A percentile compares a stretch with the other conserved stretches of the same genome.
Evolutionary conservation across 805 yeast species (phyloP).

Genomic region (Candida khao-thaluensis): DNA sequence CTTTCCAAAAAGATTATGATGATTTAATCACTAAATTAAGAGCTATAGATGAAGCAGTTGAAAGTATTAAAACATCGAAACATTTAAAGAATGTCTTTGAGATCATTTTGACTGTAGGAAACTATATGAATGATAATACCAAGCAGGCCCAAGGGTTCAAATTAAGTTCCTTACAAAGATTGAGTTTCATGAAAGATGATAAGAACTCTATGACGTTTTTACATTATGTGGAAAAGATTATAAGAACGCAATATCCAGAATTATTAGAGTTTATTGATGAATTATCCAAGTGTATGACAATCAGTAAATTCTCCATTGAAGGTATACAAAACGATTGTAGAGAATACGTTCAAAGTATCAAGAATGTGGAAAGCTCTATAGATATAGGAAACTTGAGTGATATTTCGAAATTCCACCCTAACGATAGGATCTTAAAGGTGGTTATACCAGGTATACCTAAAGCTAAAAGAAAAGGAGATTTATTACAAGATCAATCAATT

Average conservation of each 20-base stretch:
- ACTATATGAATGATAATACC: slow-evolving; percentile 71
- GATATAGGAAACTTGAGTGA: slow-evolving; percentile 67
- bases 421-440: slow-evolving; percentile 57
- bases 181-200: slow-evolving; percentile 69
- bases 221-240: slow-evolving; percentile 69
- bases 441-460: slow-evolving; percentile 52
- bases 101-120: slow-evolving; percentile 71
- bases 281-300: slow-evolving; percentile 48
- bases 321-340: slow-evolving; percentile 58
- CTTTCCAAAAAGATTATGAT: slow-evolving; percentile 64
- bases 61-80: slow-evolving; percentile 49
- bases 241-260: slow-evolving; percentile 67
- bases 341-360: slow-evolving; percentile 51
- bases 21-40: slow-evolving; percentile 58
- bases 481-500: slow-evolving; percentile 50
- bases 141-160: slow-evolving; percentile 72
- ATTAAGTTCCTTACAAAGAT: slow-evolving; percentile 63
- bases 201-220: slow-evolving; percentile 68
- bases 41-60: slow-evolving; percentile 58
- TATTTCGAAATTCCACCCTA: slow-evolving; percentile 60
- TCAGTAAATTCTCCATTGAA: slow-evolving; percentile 62
- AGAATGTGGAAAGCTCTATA: slow-evolving; percentile 52
- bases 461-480: slow-evolving; percentile 52
- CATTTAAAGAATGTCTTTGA: slow-evolving; percentile 59
- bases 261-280: slow-evolving; percentile 62